phyloP scores from a whole-genome alignment of 495 filamentous ascomycete species.

The Cryomyces antarcticus region DNA sequence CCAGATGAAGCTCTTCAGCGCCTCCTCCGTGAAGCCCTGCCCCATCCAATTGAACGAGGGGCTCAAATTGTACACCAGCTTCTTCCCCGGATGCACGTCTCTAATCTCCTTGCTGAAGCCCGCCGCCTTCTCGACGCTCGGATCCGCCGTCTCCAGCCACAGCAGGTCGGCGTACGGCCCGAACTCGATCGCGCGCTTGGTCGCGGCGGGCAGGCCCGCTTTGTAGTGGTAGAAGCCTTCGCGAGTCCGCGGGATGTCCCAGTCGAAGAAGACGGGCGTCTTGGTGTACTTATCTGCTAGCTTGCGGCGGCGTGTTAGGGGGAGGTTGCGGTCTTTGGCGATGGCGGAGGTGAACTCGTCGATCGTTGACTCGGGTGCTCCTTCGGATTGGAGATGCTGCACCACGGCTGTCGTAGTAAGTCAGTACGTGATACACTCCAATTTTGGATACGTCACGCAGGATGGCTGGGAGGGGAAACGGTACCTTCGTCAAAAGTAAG shows the following conservation, averaged over 20 bases:
- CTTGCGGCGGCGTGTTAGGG: conserved; percentile 52
- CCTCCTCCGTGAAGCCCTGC: conserved; percentile 66
- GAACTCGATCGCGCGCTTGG: conserved; percentile 79
- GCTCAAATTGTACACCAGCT: conserved; percentile 84
- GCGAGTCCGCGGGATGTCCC: conserved; percentile 81
- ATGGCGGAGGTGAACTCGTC: conserved; percentile 42
- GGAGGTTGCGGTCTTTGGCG: conserved; percentile 43
- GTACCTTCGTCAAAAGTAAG: conserved; percentile 77
- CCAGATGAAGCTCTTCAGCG: conserved; percentile 81
- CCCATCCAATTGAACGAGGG: conserved; percentile 98
- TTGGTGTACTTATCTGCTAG: conserved; percentile 46
- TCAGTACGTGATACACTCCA: background rate
- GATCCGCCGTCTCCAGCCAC: conserved; percentile 91
- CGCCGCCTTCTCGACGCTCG: conserved; percentile 53
- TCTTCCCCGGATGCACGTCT: conserved; percentile 45
- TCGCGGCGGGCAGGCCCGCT: conserved; percentile 71
- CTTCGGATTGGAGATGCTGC: conserved; percentile 44
- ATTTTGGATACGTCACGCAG: background rate
- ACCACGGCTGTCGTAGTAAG: conserved; percentile 35
- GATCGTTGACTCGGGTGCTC: conserved; percentile 37
- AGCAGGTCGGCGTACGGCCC: conserved; percentile 85
- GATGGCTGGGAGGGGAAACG: background rate
- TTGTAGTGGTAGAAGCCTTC: conserved; percentile 95
- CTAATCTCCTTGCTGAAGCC: conserved; percentile 60
- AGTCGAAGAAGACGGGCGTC: conserved; percentile 56